Conservation (phyloP, 192 early-diverging fungal species). For the Coemansia sp. region DNA sequence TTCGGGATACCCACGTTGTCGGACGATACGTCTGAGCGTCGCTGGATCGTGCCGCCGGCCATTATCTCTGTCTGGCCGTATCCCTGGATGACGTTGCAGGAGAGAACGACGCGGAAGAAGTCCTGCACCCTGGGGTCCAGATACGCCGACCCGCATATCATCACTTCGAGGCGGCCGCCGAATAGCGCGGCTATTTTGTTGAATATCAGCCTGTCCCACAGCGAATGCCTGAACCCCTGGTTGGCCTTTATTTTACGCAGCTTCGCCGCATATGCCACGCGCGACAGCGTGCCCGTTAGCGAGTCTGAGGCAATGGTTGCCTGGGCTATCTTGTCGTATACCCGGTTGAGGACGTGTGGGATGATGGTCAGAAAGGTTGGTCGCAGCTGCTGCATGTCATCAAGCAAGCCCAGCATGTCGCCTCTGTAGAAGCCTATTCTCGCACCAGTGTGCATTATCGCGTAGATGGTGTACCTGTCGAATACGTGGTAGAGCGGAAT, state of each 20-base stretch:
- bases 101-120: conserved; percentile 67
- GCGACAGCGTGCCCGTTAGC: conserved; percentile 56
- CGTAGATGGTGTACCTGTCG: conserved; percentile 60
- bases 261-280: conserved; percentile 40
- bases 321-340: conserved; percentile 66
- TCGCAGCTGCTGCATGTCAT: conserved; percentile 69
- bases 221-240: conserved; percentile 56
- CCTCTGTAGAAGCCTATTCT: conserved; percentile 76
- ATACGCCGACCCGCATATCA: conserved; percentile 74
- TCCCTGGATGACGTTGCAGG: conserved; percentile 68
- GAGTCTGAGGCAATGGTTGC: conserved; percentile 55
- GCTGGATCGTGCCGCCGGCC: conserved; percentile 50
- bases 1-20: conserved; percentile 69
- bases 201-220: conserved; percentile 80
- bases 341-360: conserved; percentile 55
- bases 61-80: conserved; percentile 81
- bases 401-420: conserved; percentile 62
- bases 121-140: conserved; percentile 68
- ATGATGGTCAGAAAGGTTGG: conserved; percentile 64
- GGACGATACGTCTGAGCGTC: conserved; percentile 53
- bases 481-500: conserved; percentile 81
- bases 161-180: conserved; percentile 52
- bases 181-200: conserved; percentile 46
- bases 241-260: conserved; percentile 50
- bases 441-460: conserved; percentile 53